These are phyloP conservation scores for Mycena venus DNA, from an alignment of 768 basidiomycete species.

Conservation along the genomic window DNA sequence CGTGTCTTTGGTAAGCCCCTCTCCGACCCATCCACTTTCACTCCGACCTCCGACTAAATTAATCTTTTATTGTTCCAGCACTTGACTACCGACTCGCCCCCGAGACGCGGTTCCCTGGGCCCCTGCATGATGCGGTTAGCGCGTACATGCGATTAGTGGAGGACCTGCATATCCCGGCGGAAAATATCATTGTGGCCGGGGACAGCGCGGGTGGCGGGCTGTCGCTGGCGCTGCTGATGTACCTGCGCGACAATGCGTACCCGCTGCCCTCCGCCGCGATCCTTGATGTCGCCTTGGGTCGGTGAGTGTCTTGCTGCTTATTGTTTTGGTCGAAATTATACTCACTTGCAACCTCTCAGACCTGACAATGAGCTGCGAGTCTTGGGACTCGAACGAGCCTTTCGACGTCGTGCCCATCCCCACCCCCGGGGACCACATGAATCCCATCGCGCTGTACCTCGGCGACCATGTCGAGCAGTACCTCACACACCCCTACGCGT, in stretches of 20 bases:
- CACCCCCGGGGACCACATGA: slow-evolving; percentile 83
- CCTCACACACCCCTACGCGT: slow-evolving; percentile 96
- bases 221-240: slow-evolving; percentile 88
- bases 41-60: slow-evolving; percentile 3
- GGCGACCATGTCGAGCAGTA: slow-evolving; percentile 85
- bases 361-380: slow-evolving; percentile 96
- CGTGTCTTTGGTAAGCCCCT: slow-evolving; percentile 76
- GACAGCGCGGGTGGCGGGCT: slow-evolving; percentile 97
- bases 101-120: slow-evolving; percentile 94
- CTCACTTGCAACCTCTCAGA: slow-evolving; percentile 62
- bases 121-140: slow-evolving; percentile 85
- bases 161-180: slow-evolving; percentile 90
- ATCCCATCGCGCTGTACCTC: slow-evolving; percentile 95
- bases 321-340: background rate
- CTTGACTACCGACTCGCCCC: slow-evolving; percentile 97
- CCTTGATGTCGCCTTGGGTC: slow-evolving; percentile 95
- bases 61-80: slow-evolving; percentile 59
- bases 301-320: slow-evolving; percentile 64
- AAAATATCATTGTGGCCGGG: slow-evolving; percentile 90
- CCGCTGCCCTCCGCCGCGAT: slow-evolving; percentile 88
- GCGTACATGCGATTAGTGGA: slow-evolving; percentile 90
- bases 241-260: slow-evolving; percentile 93
- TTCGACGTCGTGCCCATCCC: slow-evolving; percentile 88
- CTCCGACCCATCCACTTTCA: background rate
- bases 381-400: slow-evolving; percentile 95